Percentiles rank a stretch among this genome's conserved stretches.
Conservation (phyloP, 192 early-diverging fungal genomes). For the Powellomyces hirtus region DNA sequence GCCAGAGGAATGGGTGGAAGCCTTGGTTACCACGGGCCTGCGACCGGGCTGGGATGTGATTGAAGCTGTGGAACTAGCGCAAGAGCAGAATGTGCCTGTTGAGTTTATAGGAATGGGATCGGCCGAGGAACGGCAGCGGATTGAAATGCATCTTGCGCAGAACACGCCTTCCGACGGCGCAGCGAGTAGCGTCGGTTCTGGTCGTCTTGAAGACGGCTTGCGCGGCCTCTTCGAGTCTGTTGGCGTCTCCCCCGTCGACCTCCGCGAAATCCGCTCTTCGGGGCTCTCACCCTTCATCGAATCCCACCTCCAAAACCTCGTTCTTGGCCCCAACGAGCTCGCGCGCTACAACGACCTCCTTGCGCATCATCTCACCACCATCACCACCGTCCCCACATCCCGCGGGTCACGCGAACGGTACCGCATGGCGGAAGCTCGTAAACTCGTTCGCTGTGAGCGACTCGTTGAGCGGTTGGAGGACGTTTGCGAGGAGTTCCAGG, state of each 20-base stretch:
- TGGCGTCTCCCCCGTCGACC: conserved; percentile 2
- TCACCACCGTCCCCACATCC: not conserved
- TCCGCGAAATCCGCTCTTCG: conserved; percentile 4
- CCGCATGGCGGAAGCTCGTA: conserved; percentile 2
- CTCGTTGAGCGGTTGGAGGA: conserved; percentile 18
- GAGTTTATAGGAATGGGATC: conserved; percentile 24
- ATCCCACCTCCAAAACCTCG: conserved; percentile 12
- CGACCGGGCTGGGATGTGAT: conserved; percentile 22
- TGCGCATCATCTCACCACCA: not conserved
- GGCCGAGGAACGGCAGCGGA: conserved; percentile 17
- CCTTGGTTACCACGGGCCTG: conserved; percentile 17
- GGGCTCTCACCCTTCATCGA: conserved; percentile 8
- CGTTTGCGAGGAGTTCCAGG: conserved; percentile 16
- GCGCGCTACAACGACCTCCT: conserved; percentile 13
- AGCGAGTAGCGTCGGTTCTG: not conserved
- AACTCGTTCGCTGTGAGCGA: conserved; percentile 13
- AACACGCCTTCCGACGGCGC: not conserved
- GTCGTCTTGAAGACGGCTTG: not conserved
- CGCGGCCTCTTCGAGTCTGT: conserved; percentile 6
- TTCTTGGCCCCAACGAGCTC: conserved; percentile 13
- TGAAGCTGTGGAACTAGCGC: conserved; percentile 10
- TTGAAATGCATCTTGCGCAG: conserved; percentile 3
- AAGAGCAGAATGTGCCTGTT: conserved; percentile 6
- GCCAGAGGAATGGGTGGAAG: conserved; percentile 17
- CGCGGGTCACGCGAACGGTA: conserved; percentile 3